Base-by-base conservation (phyloP, 345 rosid species). In the Schrenkiella parvula region DNA sequence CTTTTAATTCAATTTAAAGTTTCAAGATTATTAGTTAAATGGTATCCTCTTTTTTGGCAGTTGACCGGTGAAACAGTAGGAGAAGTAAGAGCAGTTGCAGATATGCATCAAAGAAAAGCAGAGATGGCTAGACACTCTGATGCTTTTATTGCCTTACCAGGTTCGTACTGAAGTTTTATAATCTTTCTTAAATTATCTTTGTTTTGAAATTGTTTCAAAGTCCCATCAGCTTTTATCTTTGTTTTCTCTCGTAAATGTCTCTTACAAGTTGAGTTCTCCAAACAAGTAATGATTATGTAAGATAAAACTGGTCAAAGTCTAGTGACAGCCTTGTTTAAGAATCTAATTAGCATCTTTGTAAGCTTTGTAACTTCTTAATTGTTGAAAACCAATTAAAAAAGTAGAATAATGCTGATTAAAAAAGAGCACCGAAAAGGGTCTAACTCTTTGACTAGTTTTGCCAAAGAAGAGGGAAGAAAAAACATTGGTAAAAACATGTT, bases 71-170 rank as follows among this genome's bases (percentile, higher is more conserved):
- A 86, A 82, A 91, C 98, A 78, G 95, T 93, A 57, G 96, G 98
- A 79, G 98, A 93, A 82, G 96, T 93, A 82, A 89, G 89, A 87
- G 97, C 98, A 54, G 97, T 93, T 61, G 95, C 97, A 78, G 98
- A 80, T 74, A 93, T 93, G 98, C 98, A 93, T 74, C 97, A 93
- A 84, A 88, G 98, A 80, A 93, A 93, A 77, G 97, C 97, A 31
- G 98, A 93, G 89, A 93, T 93, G 97, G 92, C 98, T 74, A 93
- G 84, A 90, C 98, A 91, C 83, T 93, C 98, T 71, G 95, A 93
- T 86, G 98, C 95, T 73, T 93, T 93, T 82, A 91, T 93, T 83
- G 98, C 98, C 79, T 89, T 93, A 74, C 98, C 98, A 81, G 98
- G 97, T 93, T 81, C 67, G 87, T 82, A 42, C 63, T 76, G 56